Conservation (phyloP, 2,329 filamentous ascomycete genomes). For the Cadophora sp. region DNA sequence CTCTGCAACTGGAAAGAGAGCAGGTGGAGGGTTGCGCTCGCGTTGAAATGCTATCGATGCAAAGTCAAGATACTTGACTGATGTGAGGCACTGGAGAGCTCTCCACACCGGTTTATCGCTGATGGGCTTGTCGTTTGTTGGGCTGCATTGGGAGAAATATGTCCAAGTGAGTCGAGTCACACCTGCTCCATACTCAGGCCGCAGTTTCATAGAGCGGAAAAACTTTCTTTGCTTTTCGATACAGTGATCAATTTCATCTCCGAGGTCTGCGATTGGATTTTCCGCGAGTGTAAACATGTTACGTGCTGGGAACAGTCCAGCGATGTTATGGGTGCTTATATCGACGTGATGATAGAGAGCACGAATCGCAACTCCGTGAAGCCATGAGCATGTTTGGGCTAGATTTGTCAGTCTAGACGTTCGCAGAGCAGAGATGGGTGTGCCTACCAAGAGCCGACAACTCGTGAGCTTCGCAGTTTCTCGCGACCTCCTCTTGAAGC, state of each 20-base stretch:
- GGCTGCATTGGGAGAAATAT: background rate
- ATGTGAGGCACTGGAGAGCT: background rate
- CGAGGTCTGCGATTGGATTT: background rate
- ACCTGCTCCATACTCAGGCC: background rate
- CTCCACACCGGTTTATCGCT: background rate
- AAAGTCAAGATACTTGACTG: conserved; percentile 13
- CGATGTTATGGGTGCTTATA: conserved; percentile 6
- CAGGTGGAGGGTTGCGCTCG: background rate
- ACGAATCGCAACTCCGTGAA: background rate
- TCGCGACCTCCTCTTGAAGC: background rate
- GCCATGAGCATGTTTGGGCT: background rate
- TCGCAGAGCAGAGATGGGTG: background rate
- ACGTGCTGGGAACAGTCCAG: conserved; percentile 3
- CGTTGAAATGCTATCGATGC: background rate
- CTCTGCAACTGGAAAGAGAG: background rate
- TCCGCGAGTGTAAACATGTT: background rate
- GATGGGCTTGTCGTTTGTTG: background rate
- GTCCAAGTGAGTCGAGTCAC: conserved; percentile 14
- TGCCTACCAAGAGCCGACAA: background rate
- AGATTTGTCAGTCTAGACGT: background rate
- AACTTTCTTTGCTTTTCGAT: background rate
- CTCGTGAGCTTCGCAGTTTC: background rate
- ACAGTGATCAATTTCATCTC: too few species aligned
- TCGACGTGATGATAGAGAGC: conserved; percentile 8
- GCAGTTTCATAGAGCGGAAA: background rate